Percentiles rank a stretch among this genome's conserved stretches.
phyloP scores from a whole-genome alignment of 129 eudicot genomes.

The Chrysanthemum lavandulifolium region DNA sequence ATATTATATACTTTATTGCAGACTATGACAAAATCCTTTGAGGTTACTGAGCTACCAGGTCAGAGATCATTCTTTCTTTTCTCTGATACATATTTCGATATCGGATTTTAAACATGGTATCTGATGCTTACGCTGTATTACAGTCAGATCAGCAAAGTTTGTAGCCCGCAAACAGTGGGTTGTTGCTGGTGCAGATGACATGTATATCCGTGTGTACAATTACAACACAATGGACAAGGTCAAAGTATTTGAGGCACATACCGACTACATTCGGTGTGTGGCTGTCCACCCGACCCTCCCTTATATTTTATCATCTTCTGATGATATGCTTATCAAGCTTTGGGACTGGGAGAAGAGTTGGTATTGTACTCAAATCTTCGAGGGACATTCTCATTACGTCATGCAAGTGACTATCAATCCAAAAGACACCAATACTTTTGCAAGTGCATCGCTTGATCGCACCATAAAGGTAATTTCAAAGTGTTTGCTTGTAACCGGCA shows the following conservation, averaged over 20 bases:
- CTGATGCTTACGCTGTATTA: slow-evolving; percentile 16
- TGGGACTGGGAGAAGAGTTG: slow-evolving; percentile 99
- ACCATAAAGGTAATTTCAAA: slow-evolving; percentile 73
- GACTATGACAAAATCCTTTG: slow-evolving; percentile 92
- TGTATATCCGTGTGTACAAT: slow-evolving; percentile 94
- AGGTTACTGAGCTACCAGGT: slow-evolving; percentile 96
- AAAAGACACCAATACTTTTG: slow-evolving; percentile 87
- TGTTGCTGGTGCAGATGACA: slow-evolving; percentile 99
- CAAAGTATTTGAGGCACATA: slow-evolving; percentile 90
- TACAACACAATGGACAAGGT: slow-evolving; percentile 97
- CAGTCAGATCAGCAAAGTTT: slow-evolving; percentile 97
- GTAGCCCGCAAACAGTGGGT: slow-evolving; percentile 96
- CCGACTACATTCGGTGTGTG: slow-evolving; percentile 93
- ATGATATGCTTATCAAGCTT: slow-evolving; percentile 97
- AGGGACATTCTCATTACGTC: slow-evolving; percentile 98
- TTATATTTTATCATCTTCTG: slow-evolving; percentile 91
- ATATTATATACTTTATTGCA: slow-evolving; percentile 39
- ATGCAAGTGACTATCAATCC: slow-evolving; percentile 99
- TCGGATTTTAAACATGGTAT: slow-evolving; percentile 5
- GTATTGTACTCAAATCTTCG: slow-evolving; percentile 91
- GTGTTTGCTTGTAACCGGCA: slow-evolving; percentile 14
- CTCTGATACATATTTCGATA: background rate
- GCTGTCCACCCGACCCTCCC: slow-evolving; percentile 98
- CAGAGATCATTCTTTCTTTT: slow-evolving; percentile 16
- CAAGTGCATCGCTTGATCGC: slow-evolving; percentile 99